Evolutionary conservation across 2,329 filamentous ascomycete genomes (phyloP).

Genomic region (Daldinia sp.): DNA sequence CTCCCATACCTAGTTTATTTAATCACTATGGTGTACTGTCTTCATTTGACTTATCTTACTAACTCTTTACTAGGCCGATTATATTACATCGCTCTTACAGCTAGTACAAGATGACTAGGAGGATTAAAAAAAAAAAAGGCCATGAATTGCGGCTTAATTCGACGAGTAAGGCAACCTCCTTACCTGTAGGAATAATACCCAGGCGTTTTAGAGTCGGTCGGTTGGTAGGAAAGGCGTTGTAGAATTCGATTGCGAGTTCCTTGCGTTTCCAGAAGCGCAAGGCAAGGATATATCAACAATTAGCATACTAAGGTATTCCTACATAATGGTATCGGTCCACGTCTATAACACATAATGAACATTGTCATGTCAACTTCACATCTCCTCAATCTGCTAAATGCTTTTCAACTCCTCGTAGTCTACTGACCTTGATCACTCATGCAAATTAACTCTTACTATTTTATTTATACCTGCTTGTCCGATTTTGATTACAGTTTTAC

Average conservation of each 20-base stretch:
- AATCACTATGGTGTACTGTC: not conserved
- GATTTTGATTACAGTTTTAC: conserved; percentile 31
- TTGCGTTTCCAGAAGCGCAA: not conserved
- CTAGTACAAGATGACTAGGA: conserved; percentile 43
- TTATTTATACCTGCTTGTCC: conserved; percentile 38
- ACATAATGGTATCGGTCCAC: not conserved
- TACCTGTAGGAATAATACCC: conserved; percentile 41
- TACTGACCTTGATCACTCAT: not conserved
- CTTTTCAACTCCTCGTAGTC: not conserved
- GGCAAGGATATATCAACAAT: conserved; percentile 1
- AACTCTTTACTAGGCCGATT: conserved; percentile 36
- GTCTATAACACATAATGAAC: not conserved
- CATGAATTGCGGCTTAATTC: conserved; percentile 1
- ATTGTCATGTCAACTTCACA: not conserved
- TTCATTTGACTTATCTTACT: conserved; percentile 10
- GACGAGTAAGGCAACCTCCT: not conserved
- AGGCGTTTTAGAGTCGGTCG: conserved; percentile 42
- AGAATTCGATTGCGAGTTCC: conserved; percentile 1
- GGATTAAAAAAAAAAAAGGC: not conserved
- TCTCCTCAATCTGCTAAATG: not conserved
- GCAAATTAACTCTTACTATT: conserved; percentile 20
- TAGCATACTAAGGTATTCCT: not conserved
- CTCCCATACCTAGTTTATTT: not conserved
- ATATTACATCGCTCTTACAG: conserved; percentile 44
- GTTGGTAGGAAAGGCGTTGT: conserved; percentile 3